Evolutionary conservation across 371 early-diverging fungal species (phyloP).

Genomic region (Mycotypha africana): DNA sequence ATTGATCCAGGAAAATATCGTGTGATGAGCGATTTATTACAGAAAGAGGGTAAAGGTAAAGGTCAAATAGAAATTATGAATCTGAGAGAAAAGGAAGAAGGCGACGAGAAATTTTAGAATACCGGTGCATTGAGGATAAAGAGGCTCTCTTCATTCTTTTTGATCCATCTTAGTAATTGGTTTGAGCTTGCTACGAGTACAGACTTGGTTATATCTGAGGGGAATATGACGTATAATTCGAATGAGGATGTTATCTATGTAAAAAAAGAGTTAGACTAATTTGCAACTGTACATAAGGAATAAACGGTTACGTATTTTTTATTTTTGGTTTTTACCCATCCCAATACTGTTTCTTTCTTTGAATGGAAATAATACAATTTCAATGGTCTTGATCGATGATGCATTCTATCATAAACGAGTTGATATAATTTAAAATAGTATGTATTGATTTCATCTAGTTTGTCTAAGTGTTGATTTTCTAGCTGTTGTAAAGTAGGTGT

Average conservation of each 20-base stretch:
- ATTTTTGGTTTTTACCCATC: conserved; percentile 78
- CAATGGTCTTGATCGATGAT: conserved; percentile 48
- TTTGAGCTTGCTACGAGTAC: conserved; percentile 58
- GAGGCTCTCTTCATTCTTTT: conserved; percentile 62
- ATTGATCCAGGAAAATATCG: conserved; percentile 95
- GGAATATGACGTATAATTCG: conserved; percentile 72
- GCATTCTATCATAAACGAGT: conserved; percentile 61
- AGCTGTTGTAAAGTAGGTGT: no score
- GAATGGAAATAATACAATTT: conserved; percentile 58
- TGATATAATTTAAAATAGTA: conserved; percentile 65
- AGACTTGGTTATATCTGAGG: conserved; percentile 62
- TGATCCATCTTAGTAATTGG: conserved; percentile 69
- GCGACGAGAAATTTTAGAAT: conserved; percentile 61
- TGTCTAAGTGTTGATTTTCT: no score
- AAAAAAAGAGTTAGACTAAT: neutral
- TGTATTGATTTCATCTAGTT: no score
- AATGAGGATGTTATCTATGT: conserved; percentile 59
- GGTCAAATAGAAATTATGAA: conserved; percentile 85
- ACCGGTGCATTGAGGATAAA: conserved; percentile 67
- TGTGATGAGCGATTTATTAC: conserved; percentile 72
- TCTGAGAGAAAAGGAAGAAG: conserved; percentile 77
- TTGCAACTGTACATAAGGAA: no score
- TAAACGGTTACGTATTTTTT: no score
- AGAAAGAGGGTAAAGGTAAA: conserved; percentile 78
- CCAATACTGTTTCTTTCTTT: conserved; percentile 59